These are phyloP conservation scores for Teunomyces tritomae DNA, from an alignment of 805 yeast species.

Conservation along the genomic window DNA sequence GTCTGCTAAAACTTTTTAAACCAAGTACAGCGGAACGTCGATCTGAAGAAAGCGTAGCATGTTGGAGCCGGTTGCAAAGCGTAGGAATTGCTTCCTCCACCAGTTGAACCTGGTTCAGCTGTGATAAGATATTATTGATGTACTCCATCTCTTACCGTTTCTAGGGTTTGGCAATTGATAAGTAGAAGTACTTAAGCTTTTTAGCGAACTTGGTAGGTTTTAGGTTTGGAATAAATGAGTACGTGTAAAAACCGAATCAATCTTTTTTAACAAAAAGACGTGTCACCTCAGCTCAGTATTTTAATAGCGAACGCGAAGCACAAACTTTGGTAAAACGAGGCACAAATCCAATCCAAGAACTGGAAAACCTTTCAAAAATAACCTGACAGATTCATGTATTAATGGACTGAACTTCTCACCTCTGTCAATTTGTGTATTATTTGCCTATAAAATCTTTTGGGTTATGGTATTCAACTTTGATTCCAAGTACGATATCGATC, in stretches of 20 bases:
- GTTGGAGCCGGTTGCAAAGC: conserved; percentile 79
- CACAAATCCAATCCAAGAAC: neutral
- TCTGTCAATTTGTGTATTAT: neutral
- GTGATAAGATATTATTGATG: conserved; percentile 34
- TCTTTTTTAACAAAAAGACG: neutral
- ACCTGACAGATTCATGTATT: neutral
- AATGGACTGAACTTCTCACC: neutral
- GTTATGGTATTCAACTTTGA: conserved; percentile 6
- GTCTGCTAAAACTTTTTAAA: conserved; percentile 82
- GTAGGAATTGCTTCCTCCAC: conserved; percentile 87
- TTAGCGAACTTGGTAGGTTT: conserved; percentile 1
- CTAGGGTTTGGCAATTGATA: neutral
- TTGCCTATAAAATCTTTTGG: neutral
- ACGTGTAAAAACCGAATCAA: neutral
- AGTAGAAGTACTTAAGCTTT: neutral
- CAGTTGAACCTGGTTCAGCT: conserved; percentile 36
- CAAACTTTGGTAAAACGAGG: neutral
- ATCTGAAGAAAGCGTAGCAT: conserved; percentile 79
- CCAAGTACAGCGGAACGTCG: conserved; percentile 89
- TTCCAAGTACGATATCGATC: conserved; percentile 7
- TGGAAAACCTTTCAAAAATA: neutral
- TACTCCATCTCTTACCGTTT: conserved; percentile 29
- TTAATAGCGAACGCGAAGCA: neutral
- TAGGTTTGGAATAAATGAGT: neutral
- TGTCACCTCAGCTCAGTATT: neutral